Evolutionary conservation across 1,284 basidiomycete genomes (phyloP), one percentile per base, ranked within the genome.

Genomic region (Ustilago xerochloae): DNA sequence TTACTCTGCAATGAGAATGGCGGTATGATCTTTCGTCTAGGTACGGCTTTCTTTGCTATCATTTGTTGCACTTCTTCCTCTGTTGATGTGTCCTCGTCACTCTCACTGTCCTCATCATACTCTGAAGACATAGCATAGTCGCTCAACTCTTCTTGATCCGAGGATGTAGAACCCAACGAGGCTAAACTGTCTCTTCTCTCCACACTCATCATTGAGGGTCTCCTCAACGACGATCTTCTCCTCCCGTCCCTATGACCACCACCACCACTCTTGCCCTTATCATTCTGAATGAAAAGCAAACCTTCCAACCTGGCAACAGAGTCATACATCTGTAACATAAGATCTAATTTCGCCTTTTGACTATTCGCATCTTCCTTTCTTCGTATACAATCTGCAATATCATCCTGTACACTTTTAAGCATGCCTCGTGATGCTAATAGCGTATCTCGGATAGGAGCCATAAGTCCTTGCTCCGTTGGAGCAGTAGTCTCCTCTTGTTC

Each of bases 301-400:
- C 89, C 90, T 83, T 96, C 94, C 0, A 95, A 88, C 38, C 94
- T 89, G 2, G 90, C 88, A 9, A 94, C 88, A 8, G 92, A 93
- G 78, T 96, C 93, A 20, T 93, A 93, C 48, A 96, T 90, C 84
- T 93, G 93, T 76, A 94, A 88, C 13, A 96, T 87, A 8, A 94
- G 87, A 75, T 94, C 92, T 6, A 96, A 87, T 50, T 93, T 86
- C 0, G 91, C 90, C 92, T 94, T 78, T 5, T 53, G 53, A 26
- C 49, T 59, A 3, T 33, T 48, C 28, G 36, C 61, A 91, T 92
- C 88, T 93, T 94, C 86, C 93, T 91, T 79, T 93, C 93, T 53
- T 93, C 87, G 43, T 97, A 86, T 43, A 86, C 87, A 38, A 91
- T 90, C 89, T 56, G 89, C 88, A 6, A 97, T 86, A 78, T 93